Evolutionary conservation across 2,329 filamentous ascomycete genomes (phyloP).

Genomic region (Zasmidium angulare): DNA sequence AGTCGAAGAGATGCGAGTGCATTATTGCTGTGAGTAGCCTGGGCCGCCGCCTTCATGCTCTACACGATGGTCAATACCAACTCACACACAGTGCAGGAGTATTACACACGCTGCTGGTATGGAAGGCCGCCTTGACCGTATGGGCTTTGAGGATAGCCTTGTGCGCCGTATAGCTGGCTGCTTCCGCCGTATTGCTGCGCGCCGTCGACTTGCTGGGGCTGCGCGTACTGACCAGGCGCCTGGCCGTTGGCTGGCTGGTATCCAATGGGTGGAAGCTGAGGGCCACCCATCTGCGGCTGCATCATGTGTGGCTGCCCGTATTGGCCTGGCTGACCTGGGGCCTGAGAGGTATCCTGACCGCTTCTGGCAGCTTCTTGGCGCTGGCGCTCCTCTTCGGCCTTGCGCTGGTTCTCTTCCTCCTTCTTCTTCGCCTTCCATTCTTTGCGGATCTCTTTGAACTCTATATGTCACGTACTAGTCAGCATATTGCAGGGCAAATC

Average conservation of each 20-base stretch:
- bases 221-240: constrained; percentile 47
- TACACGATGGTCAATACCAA: constrained; percentile 23
- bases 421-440: constrained; percentile 99
- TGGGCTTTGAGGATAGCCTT: constrained; percentile 53
- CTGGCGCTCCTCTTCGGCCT: constrained; percentile 82
- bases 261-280: constrained; percentile 53
- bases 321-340: constrained; percentile 51
- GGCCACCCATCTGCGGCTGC: constrained; percentile 46
- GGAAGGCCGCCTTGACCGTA: constrained; percentile 50
- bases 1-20: neutral
- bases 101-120: constrained; percentile 40
- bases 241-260: constrained; percentile 50
- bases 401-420: constrained; percentile 89
- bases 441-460: constrained; percentile 98
- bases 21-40: constrained; percentile 23
- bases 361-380: constrained; percentile 63
- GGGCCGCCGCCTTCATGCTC: constrained; percentile 21
- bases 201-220: constrained; percentile 47
- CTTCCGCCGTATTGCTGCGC: constrained; percentile 49
- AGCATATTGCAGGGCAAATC: constrained; percentile 33
- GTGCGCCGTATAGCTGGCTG: constrained; percentile 46
- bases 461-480: constrained; percentile 52
- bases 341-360: constrained; percentile 51
- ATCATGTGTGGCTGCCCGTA: constrained; percentile 48
- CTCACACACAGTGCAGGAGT: constrained; percentile 12